A percentile compares a stretch with the other conserved stretches of the same genome.
Evolutionary conservation across 1,284 basidiomycete genomes (phyloP).

Genomic region (Cutaneotrichosporon mucoides): DNA sequence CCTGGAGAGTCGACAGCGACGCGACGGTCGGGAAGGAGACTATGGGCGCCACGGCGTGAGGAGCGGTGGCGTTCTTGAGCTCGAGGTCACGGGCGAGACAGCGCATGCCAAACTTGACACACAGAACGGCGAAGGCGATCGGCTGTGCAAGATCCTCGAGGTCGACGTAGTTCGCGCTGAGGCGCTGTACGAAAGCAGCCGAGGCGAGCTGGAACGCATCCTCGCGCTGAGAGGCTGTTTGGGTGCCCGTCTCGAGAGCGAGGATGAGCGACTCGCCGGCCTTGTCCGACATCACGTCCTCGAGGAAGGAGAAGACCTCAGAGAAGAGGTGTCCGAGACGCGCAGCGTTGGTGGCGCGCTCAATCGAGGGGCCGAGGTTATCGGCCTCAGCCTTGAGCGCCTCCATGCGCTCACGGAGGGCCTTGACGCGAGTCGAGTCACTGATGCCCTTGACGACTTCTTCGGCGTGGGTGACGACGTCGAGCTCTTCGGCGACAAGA

Average conservation of each 20-base stretch:
- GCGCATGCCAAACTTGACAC: conserved; percentile 72
- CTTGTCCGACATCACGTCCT: conserved; percentile 36
- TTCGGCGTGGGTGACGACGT: conserved; percentile 61
- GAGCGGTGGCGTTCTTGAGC: conserved; percentile 18
- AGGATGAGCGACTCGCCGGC: conserved; percentile 37
- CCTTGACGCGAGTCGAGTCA: conserved; percentile 43
- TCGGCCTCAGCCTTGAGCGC: conserved; percentile 27
- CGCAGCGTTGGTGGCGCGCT: conserved; percentile 54
- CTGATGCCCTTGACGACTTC: conserved; percentile 59
- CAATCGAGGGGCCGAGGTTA: conserved; percentile 36
- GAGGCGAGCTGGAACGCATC: conserved; percentile 50
- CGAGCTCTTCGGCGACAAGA: conserved; percentile 56
- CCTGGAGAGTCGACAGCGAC: conserved; percentile 56
- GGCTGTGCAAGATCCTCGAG: conserved; percentile 68
- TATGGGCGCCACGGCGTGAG: conserved; percentile 37
- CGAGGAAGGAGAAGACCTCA: conserved; percentile 68
- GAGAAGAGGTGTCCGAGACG: conserved; percentile 73
- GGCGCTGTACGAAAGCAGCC: conserved; percentile 51
- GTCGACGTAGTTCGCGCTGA: conserved; percentile 46
- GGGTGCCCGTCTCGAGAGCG: conserved; percentile 22
- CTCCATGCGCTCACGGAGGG: conserved; percentile 44
- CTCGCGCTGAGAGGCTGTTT: conserved; percentile 39
- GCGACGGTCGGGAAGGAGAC: conserved; percentile 43
- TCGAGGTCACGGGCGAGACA: conserved; percentile 45
- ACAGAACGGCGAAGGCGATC: conserved; percentile 60